Evolutionary conservation across 2,329 filamentous ascomycete genomes (phyloP).

Genomic region (Botrytis sinoallii): DNA sequence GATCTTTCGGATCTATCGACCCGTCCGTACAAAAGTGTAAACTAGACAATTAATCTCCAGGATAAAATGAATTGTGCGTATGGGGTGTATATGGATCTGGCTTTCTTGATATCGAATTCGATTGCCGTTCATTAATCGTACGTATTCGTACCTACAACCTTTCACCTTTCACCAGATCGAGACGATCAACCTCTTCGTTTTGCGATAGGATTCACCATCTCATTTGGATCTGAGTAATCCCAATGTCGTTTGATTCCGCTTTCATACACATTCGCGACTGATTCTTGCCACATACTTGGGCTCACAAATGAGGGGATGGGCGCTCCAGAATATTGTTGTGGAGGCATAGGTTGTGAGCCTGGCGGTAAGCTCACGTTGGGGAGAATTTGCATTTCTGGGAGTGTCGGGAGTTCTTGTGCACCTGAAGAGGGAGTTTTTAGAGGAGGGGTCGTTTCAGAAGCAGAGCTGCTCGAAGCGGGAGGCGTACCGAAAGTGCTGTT

Average conservation of each 20-base stretch:
- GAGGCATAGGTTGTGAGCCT: conserved; percentile 47
- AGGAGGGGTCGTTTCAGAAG: conserved; percentile 38
- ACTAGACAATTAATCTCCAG: neutral
- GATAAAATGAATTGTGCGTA: neutral
- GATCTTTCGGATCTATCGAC: neutral
- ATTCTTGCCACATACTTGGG: conserved; percentile 71
- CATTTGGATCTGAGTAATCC: conserved; percentile 44
- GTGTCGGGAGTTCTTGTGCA: conserved; percentile 48
- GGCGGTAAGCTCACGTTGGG: conserved; percentile 46
- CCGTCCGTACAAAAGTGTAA: neutral
- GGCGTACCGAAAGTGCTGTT: conserved; percentile 81
- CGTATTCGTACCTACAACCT: neutral
- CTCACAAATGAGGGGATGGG: conserved; percentile 61
- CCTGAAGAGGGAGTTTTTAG: conserved; percentile 39
- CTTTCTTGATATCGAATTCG: neutral
- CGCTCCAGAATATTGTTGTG: conserved; percentile 52
- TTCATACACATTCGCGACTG: conserved; percentile 66
- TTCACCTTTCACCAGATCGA: neutral
- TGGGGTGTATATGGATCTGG: neutral
- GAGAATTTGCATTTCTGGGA: conserved; percentile 48
- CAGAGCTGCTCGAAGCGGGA: conserved; percentile 37
- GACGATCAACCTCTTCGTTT: conserved; percentile 13
- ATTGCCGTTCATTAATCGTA: neutral
- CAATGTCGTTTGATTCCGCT: conserved; percentile 60
- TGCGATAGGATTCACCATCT: conserved; percentile 18